Evolutionary conservation across 352 stramenopile genomes (phyloP).

Genomic region (Pythium guiyangense): DNA sequence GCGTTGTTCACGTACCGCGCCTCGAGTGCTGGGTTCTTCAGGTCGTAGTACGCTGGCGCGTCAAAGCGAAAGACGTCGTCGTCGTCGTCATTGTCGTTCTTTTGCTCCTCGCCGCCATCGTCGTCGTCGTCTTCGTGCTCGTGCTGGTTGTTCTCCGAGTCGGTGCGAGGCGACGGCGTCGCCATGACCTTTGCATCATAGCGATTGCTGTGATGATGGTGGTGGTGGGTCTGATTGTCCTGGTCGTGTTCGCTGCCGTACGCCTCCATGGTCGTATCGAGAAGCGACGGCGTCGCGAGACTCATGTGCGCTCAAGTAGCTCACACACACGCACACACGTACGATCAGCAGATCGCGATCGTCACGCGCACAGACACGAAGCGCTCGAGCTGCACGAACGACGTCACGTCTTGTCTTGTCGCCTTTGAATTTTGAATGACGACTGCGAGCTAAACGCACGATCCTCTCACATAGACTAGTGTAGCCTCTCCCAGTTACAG

Average conservation of each 20-base stretch:
- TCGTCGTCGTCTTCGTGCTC: slow-evolving; percentile 24
- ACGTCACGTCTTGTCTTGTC: no score
- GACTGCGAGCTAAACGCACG: no score
- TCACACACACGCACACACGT: no score
- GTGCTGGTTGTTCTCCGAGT: slow-evolving; percentile 21
- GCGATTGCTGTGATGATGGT: background rate
- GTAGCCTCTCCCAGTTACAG: no score
- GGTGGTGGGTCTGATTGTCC: background rate
- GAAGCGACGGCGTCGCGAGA: no score
- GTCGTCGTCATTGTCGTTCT: slow-evolving; percentile 23
- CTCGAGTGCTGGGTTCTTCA: slow-evolving; percentile 68
- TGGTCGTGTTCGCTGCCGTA: background rate
- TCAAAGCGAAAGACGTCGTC: slow-evolving; percentile 78
- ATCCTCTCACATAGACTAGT: no score
- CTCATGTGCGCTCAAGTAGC: no score
- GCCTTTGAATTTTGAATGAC: no score
- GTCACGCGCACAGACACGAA: no score
- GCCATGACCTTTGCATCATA: slow-evolving; percentile 3
- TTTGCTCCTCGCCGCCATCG: no score
- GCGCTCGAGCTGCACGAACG: no score
- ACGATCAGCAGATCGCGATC: no score
- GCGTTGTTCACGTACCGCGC: slow-evolving; percentile 81
- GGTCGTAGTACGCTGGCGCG: slow-evolving; percentile 79
- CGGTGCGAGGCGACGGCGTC: slow-evolving; percentile 10
- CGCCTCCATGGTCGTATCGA: background rate